Percentiles rank a stretch among this genome's conserved stretches.
Conservation (phyloP, 176 grass and related monocot genomes). For the Panicum miliaceum region DNA sequence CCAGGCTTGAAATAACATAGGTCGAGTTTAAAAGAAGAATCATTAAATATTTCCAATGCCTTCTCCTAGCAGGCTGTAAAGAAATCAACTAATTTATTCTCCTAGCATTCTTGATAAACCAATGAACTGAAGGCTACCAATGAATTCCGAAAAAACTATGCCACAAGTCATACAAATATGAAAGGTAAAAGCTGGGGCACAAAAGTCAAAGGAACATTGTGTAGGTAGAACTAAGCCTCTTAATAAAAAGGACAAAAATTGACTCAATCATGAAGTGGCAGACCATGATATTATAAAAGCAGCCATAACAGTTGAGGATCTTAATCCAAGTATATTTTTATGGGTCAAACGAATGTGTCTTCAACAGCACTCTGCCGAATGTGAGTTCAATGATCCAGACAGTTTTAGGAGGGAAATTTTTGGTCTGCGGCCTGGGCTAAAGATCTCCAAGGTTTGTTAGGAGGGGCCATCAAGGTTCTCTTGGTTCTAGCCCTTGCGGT, state of each 20-base stretch:
- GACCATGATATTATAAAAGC: not conserved
- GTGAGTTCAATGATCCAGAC: too few relatives aligned
- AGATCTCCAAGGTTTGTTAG: too few relatives aligned
- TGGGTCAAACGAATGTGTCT: not conserved
- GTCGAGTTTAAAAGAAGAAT: not conserved
- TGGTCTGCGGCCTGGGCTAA: too few relatives aligned
- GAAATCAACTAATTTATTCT: not conserved
- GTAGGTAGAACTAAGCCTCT: not conserved
- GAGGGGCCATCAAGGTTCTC: too few relatives aligned
- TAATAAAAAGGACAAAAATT: not conserved
- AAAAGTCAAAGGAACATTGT: not conserved
- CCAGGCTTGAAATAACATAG: not conserved
- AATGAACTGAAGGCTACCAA: not conserved
- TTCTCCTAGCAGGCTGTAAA: slow-evolving; percentile 7
- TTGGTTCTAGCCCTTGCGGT: too few relatives aligned
- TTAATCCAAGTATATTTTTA: not conserved
- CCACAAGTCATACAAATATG: not conserved
- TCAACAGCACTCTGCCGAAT: not conserved
- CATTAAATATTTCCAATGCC: not conserved
- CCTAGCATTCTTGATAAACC: slow-evolving; percentile 1
- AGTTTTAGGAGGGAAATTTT: too few relatives aligned
- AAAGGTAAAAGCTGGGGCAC: not conserved
- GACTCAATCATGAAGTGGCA: slow-evolving; percentile 3
- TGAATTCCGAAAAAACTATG: not conserved
- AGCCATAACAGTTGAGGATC: not conserved